A percentile compares a stretch with the other conserved stretches of the same genome.
These are phyloP conservation scores for Calonectria pseudoturangicola DNA, from an alignment of 2,329 filamentous ascomycete genomes.

Conservation along the genomic window DNA sequence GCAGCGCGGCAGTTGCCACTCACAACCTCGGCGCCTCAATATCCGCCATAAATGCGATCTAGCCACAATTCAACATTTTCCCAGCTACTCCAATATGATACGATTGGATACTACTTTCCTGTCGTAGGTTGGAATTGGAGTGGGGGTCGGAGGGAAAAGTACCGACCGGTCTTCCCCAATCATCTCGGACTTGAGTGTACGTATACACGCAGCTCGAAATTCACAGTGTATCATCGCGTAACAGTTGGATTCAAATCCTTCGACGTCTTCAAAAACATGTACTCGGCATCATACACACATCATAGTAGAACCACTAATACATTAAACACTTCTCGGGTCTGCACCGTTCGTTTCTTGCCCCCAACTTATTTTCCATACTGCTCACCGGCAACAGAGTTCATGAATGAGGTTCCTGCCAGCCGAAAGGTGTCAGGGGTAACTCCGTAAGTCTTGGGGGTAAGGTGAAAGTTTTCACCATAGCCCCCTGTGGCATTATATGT, in stretches of 20 bases:
- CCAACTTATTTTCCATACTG: constrained; percentile 44
- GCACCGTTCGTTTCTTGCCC: neutral
- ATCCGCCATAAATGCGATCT: neutral
- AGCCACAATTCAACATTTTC: too few relatives aligned
- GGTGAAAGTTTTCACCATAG: constrained; percentile 50
- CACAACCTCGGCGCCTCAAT: neutral
- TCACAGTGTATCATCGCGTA: too few relatives aligned
- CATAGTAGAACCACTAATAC: neutral
- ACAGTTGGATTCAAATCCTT: neutral
- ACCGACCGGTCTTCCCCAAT: too few relatives aligned
- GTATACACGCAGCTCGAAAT: too few relatives aligned
- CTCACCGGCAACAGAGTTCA: constrained; percentile 45
- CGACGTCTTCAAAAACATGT: neutral
- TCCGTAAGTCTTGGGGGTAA: constrained; percentile 46
- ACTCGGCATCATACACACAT: neutral
- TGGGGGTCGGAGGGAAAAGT: too few relatives aligned
- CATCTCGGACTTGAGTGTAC: too few relatives aligned
- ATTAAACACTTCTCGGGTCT: neutral
- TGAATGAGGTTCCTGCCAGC: constrained; percentile 46
- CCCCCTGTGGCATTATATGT: constrained; percentile 43
- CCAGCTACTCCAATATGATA: too few relatives aligned
- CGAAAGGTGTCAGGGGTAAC: constrained; percentile 48
- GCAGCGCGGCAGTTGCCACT: neutral
- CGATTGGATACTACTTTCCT: too few relatives aligned
- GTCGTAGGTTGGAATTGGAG: too few relatives aligned